Conservation (phyloP, 2,329 filamentous ascomycete species). For the Microcyclosporella mali region DNA sequence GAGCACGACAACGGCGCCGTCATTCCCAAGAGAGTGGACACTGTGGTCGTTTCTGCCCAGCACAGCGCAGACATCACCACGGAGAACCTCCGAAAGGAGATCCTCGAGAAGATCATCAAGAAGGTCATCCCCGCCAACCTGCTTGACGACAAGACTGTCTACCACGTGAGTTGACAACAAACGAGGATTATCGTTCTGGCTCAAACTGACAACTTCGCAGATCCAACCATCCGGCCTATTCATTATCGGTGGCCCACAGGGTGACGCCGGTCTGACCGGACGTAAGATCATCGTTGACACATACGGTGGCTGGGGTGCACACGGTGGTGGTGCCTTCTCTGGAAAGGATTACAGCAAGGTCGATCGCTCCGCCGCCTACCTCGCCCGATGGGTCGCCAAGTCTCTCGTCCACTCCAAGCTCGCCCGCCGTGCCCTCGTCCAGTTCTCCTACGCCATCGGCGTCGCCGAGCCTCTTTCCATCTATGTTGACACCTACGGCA, state of each 20-base stretch:
- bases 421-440: constrained; percentile 85
- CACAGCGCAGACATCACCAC: constrained; percentile 84
- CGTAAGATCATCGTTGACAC: constrained; percentile 99
- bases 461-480: constrained; percentile 96
- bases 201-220: constrained; percentile 31
- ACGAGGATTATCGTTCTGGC: no score
- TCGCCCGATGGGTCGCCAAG: constrained; percentile 98
- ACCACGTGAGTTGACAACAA: constrained; percentile 62
- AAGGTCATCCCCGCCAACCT: constrained; percentile 87
- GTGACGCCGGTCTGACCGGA: constrained; percentile 96
- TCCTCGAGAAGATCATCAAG: constrained; percentile 96
- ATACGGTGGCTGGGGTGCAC: constrained; percentile 98
- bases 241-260: constrained; percentile 98
- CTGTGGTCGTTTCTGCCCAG: constrained; percentile 93
- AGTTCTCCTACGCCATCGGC: constrained; percentile 99
- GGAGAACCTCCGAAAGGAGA: constrained; percentile 87
- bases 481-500: constrained; percentile 97
- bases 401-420: constrained; percentile 86
- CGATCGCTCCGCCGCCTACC: constrained; percentile 95
- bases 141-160: constrained; percentile 86
- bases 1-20: constrained; percentile 93
- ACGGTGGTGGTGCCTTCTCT: constrained; percentile 99
- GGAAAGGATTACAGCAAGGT: constrained; percentile 99
- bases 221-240: constrained; percentile 98
- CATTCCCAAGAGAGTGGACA: constrained; percentile 86